These are phyloP conservation scores for Primulina tabacum DNA, from an alignment of 257 asterid genomes.

Conservation along the genomic window DNA sequence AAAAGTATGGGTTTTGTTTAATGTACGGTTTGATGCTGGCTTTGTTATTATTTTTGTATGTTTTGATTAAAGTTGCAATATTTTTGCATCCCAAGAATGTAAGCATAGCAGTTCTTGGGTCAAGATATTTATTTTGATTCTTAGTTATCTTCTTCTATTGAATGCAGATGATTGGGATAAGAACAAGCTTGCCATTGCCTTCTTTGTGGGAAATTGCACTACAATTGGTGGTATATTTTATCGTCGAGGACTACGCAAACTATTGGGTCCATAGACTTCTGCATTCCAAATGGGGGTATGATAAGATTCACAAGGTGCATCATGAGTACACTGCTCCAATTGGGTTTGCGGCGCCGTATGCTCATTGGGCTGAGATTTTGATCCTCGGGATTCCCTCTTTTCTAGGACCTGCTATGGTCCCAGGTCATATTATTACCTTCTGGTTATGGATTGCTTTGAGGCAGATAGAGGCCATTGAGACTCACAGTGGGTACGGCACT, in stretches of 20 bases:
- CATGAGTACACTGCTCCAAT: slow-evolving; percentile 95
- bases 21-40: neutral
- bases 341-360: slow-evolving; percentile 94
- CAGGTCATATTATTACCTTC: slow-evolving; percentile 91
- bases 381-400: slow-evolving; percentile 95
- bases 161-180: slow-evolving; percentile 73
- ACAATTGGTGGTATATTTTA: slow-evolving; percentile 73
- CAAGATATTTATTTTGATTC: slow-evolving; percentile 10
- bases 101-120: neutral
- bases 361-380: slow-evolving; percentile 97
- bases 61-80: slow-evolving; percentile 18
- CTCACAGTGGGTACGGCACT: slow-evolving; percentile 98
- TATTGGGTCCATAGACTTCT: slow-evolving; percentile 93
- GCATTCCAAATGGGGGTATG: slow-evolving; percentile 96
- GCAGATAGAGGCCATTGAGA: slow-evolving; percentile 97
- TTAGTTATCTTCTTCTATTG: neutral
- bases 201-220: slow-evolving; percentile 65
- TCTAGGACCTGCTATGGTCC: slow-evolving; percentile 88
- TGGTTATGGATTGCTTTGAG: slow-evolving; percentile 96
- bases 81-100: neutral
- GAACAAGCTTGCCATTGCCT: slow-evolving; percentile 92
- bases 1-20: slow-evolving; percentile 5
- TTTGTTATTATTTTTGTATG: slow-evolving; percentile 11
- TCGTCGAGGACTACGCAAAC: slow-evolving; percentile 87
- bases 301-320: slow-evolving; percentile 93